A percentile compares a stretch with the other conserved stretches of the same genome.
Evolutionary conservation across 768 basidiomycete genomes (phyloP).

Genomic region (Piloderma croceum): DNA sequence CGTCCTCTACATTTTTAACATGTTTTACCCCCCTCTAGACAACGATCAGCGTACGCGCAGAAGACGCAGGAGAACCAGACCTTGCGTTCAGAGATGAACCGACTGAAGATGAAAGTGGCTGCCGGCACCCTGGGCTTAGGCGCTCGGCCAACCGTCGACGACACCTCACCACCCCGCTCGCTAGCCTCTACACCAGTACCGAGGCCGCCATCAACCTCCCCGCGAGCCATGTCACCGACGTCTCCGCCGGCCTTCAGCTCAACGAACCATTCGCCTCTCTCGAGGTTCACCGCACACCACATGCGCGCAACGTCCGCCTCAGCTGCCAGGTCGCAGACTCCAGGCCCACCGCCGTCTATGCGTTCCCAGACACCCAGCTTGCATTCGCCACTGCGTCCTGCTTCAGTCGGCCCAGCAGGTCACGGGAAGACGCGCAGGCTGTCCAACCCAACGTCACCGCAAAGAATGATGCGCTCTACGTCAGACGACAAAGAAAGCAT

Average conservation of each 20-base stretch:
- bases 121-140: slow-evolving; percentile 18
- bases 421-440: slow-evolving; percentile 45
- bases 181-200: slow-evolving; percentile 25
- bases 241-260: slow-evolving; percentile 34
- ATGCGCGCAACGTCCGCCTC: slow-evolving; percentile 48
- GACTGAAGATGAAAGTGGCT: slow-evolving; percentile 45
- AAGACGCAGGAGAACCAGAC: slow-evolving; percentile 68
- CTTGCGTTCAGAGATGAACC: slow-evolving; percentile 60
- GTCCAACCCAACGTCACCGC: slow-evolving; percentile 48
- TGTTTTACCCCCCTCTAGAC: slow-evolving; percentile 37
- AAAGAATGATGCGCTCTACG: slow-evolving; percentile 54
- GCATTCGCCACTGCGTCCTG: slow-evolving; percentile 22
- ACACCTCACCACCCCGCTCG: slow-evolving; percentile 23
- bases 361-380: slow-evolving; percentile 29
- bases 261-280: slow-evolving; percentile 40
- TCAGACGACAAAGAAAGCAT: slow-evolving; percentile 61
- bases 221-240: slow-evolving; percentile 32
- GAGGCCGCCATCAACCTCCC: slow-evolving; percentile 26
- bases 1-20: slow-evolving; percentile 10
- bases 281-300: slow-evolving; percentile 49
- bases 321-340: slow-evolving; percentile 38
- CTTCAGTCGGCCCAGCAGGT: slow-evolving; percentile 13
- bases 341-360: slow-evolving; percentile 33
- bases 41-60: slow-evolving; percentile 57
- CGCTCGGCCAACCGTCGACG: slow-evolving; percentile 22